These are phyloP conservation scores for Orychophragmus violaceus DNA, from an alignment of 345 rosid genomes.

Conservation along the genomic window DNA sequence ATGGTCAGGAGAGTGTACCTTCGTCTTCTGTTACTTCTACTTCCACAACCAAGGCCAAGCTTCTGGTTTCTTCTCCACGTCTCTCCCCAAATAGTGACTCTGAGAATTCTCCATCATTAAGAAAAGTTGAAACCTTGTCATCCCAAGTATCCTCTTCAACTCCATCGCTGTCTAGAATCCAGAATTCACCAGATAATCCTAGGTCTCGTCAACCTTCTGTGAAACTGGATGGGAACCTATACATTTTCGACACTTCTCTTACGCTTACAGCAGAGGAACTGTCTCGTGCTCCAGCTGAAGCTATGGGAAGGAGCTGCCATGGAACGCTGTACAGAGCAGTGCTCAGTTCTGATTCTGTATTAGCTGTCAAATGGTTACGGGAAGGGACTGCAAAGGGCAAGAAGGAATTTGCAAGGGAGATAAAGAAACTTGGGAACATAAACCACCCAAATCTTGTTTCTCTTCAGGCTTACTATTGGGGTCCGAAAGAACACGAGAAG, in stretches of 20 bases:
- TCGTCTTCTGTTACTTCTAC: constrained; percentile 38
- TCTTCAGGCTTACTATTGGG: constrained; percentile 81
- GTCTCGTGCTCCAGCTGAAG: constrained; percentile 84
- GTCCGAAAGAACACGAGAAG: constrained; percentile 78
- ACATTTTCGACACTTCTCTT: constrained; percentile 58
- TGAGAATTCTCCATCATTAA: constrained; percentile 38
- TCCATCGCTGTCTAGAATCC: constrained; percentile 45
- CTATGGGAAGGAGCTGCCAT: constrained; percentile 81
- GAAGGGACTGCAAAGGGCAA: constrained; percentile 77
- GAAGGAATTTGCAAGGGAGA: constrained; percentile 83
- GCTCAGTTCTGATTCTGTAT: constrained; percentile 49
- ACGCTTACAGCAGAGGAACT: constrained; percentile 72
- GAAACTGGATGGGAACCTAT: constrained; percentile 67
- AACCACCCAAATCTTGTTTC: constrained; percentile 83
- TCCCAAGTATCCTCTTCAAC: constrained; percentile 54
- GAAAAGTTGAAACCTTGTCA: constrained; percentile 41
- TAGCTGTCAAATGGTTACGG: constrained; percentile 82
- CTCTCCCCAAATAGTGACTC: constrained; percentile 36
- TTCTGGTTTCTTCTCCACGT: constrained; percentile 40
- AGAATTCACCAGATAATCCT: constrained; percentile 36
- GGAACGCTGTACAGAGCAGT: constrained; percentile 69
- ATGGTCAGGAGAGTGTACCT: constrained; percentile 30
- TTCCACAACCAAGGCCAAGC: constrained; percentile 33
- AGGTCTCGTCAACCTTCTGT: constrained; percentile 48
- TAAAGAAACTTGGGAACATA: constrained; percentile 78